Evolutionary conservation across 495 filamentous ascomycete species (phyloP), one percentile per base, ranked within the genome.

Genomic region (Aspergillus heteromorphus): DNA sequence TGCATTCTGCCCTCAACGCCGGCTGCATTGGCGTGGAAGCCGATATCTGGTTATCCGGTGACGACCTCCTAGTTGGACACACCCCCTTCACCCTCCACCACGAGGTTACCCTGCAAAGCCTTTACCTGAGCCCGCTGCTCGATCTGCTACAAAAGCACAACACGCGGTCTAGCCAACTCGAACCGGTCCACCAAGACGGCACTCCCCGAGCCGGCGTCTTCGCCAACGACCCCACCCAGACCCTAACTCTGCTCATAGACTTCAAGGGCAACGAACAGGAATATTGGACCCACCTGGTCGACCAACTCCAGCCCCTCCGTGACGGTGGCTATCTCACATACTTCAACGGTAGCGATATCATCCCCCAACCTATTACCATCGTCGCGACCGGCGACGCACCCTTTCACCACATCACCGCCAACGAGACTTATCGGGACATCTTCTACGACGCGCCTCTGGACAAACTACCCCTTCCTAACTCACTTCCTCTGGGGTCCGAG

Each of bases 381-480:
- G 83, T 92, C 20, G 87, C 80, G 5, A 91, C 89, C 1, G 89
- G 89, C 7, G 84, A 85, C 56, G 79, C 87, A 0, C 86, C 88
- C 0, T 89, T 92, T 58, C 74, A 87, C 40, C 65, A 70, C 6
- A 65, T 86, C 19, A 69, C 70, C 36, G 63, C 73, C 21, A 67
- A 76, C 48, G 45, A 63, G 3, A 68, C 71, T 0, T 67, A 73
- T 49, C 69, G 82, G 14, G 76, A 83, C 64, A 75, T 78, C 48
- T 86, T 86, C 74, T 84, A 74, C 64, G 83, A 86, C 53, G 82
- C 77, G 0, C 80, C 79, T 1, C 73, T 85, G 10, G 64, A 70
- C 49, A 58, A 63, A 19, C 54, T 72, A 0, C 41, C 65, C 14
- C 65, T n/a, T 10, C 23, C 16, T 17, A 14, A 14, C 13, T 40